These are phyloP conservation scores for Gaeumannomyces tritici DNA, from an alignment of 2,329 filamentous ascomycete genomes.

Conservation along the genomic window DNA sequence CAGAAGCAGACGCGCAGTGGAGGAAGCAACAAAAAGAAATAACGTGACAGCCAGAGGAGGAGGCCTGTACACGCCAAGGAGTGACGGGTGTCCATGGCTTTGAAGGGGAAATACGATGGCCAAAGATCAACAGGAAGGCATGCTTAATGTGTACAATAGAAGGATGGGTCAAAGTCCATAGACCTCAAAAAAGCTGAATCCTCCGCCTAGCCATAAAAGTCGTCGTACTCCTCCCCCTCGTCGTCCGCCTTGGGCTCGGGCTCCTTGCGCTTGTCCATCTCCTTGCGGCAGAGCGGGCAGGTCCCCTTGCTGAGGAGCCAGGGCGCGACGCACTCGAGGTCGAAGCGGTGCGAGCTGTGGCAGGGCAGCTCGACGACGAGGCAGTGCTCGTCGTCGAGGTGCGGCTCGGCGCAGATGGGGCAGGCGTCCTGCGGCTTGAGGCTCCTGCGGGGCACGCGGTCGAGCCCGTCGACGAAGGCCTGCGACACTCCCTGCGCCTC, in stretches of 20 bases:
- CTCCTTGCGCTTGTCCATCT: conserved; percentile 44
- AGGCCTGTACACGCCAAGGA: neutral
- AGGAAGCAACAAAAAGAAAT: conserved; percentile 6
- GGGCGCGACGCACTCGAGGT: conserved; percentile 58
- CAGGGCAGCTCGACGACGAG: conserved; percentile 58
- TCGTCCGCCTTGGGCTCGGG: conserved; percentile 31
- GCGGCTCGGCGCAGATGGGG: conserved; percentile 53
- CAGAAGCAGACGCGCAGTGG: conserved; percentile 25
- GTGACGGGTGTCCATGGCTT: neutral
- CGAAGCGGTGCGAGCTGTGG: conserved; percentile 47
- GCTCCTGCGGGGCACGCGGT: conserved; percentile 43
- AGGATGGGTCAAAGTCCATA: neutral
- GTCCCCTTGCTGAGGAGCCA: conserved; percentile 56
- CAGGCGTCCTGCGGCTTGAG: conserved; percentile 44
- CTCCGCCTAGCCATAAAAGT: conserved; percentile 29
- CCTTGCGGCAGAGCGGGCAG: conserved; percentile 53
- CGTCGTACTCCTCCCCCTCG: conserved; percentile 44
- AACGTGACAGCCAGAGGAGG: neutral
- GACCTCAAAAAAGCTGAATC: neutral
- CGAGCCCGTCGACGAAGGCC: conserved; percentile 48
- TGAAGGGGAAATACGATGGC: too few species aligned
- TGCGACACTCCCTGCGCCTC: conserved; percentile 46
- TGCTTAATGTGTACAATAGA: neutral
- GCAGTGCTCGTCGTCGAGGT: conserved; percentile 51
- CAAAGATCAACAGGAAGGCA: neutral